Base-by-base conservation (phyloP, 176 grass and related monocot genomes). In the Musa beccarii region DNA sequence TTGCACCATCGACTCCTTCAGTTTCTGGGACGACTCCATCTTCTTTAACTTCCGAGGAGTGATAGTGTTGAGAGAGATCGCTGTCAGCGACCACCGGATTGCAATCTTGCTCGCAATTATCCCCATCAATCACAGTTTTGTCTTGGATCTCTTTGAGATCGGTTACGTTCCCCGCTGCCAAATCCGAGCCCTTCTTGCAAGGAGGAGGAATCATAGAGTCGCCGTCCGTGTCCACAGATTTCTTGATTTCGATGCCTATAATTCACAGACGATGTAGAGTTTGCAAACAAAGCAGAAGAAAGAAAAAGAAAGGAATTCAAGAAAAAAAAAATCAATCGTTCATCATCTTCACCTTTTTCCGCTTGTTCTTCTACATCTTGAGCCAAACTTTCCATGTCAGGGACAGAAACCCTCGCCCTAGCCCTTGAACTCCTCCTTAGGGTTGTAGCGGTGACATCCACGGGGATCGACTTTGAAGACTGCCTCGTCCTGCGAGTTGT, bases 301-400 rank as follows among this genome's bases (percentile, higher is more conserved):
- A 14, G 14, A 61, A 59, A 17, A 59, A 59, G 54, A 61, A 61
- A 61, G 16, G n/a, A 61, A n/a, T 61, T 6, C 3, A 20, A 61
- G 12, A 1, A 4, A 14, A 14, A 59, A 17, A 61, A 0, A 0
- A 61, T 22, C n/a, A n/a, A 6, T 61, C 5, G 6, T 43, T 4
- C 34, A 43, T 43, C 34, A 43, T 43, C n/a, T 61, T 61, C 12
- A 61, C 57, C 57, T 22, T 34, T 80, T 51, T 81, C 61, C 57
- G 53, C n/a, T 51, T 54, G 70, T 28, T 79, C 78, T 29, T 84
- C 73, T 61, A 82, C 89, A 49, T 87, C 75, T 67, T 74, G 68
- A 24, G 85, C 85, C 17, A 96, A 81, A 81, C 23, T 16, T 20
- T 75, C 65, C 74, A 81, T 75, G 23, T 13, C 87, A 13, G 57